Conservation (phyloP, 768 basidiomycete species). For the Mycena crocata region DNA sequence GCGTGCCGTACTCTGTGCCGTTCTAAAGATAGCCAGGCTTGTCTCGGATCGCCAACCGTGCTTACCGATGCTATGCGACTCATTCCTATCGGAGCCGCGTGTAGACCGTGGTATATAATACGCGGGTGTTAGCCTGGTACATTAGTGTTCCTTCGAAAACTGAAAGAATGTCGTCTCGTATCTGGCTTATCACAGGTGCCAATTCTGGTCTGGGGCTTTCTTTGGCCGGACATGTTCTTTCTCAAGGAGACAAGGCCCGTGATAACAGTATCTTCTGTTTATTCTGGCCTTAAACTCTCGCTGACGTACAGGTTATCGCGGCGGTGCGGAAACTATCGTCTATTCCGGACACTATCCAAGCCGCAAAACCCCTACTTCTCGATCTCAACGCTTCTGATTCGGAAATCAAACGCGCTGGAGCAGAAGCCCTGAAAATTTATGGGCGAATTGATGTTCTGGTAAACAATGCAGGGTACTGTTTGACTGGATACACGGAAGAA, state of each 20-base stretch:
- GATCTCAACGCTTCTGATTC: constrained; percentile 26
- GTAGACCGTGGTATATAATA: not conserved
- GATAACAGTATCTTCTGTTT: not conserved
- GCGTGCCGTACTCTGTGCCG: not conserved
- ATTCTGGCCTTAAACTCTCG: not conserved
- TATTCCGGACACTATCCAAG: constrained; percentile 20
- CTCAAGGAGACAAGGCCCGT: constrained; percentile 39
- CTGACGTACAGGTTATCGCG: constrained; percentile 20
- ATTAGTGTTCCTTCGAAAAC: not conserved
- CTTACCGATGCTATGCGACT: not conserved
- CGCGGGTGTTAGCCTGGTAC: not conserved
- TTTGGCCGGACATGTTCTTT: constrained; percentile 36
- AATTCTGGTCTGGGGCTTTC: constrained; percentile 43
- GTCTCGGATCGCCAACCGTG: no score
- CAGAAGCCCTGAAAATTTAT: constrained; percentile 13
- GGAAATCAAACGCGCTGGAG: constrained; percentile 23
- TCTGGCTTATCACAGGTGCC: constrained; percentile 43
- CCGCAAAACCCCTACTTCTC: constrained; percentile 16
- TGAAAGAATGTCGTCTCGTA: constrained; percentile 11
- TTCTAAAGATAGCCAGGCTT: not conserved
- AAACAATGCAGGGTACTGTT: constrained; percentile 21
- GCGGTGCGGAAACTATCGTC: constrained; percentile 18
- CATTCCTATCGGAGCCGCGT: not conserved
- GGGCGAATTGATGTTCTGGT: constrained; percentile 25
- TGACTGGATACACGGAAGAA: constrained; percentile 22